Conservation (phyloP, 352 stramenopile genomes). For the Plasmopara muralis region DNA sequence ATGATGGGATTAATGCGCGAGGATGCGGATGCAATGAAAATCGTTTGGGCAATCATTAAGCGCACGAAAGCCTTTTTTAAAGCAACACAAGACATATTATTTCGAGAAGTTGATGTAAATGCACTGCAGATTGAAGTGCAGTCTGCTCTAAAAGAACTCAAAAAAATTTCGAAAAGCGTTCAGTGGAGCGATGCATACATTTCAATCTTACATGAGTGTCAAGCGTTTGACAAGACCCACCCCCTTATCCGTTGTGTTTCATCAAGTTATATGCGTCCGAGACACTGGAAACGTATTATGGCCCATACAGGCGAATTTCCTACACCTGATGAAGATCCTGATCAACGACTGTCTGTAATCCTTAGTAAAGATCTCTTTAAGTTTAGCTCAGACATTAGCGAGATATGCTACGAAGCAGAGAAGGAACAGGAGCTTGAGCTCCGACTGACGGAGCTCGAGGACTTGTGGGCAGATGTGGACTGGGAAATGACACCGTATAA, state of each 20-base stretch:
- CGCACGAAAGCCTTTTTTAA: conserved; percentile 66
- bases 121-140: conserved; percentile 93
- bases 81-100: conserved; percentile 76
- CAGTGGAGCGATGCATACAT: conserved; percentile 90
- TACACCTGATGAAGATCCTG: conserved; percentile 89
- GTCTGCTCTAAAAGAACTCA: conserved; percentile 90
- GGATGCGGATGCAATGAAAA: conserved; percentile 72
- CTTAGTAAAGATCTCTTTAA: conserved; percentile 91
- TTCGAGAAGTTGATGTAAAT: conserved; percentile 89
- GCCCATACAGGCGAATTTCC: conserved; percentile 86
- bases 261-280: conserved; percentile 87
- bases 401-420: conserved; percentile 94
- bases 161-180: conserved; percentile 90
- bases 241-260: conserved; percentile 70
- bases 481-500: conserved; percentile 93
- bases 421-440: conserved; percentile 96
- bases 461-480: conserved; percentile 89
- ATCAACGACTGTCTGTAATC: conserved; percentile 87
- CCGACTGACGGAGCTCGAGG: conserved; percentile 86
- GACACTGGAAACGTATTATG: conserved; percentile 92
- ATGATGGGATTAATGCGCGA: conserved; percentile 87
- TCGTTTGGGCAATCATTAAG: conserved; percentile 76
- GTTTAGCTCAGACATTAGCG: conserved; percentile 92
- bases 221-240: conserved; percentile 83
- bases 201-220: conserved; percentile 68